Base-by-base conservation (phyloP, 202 grass and related monocot species). In the Musa balbisiana region DNA sequence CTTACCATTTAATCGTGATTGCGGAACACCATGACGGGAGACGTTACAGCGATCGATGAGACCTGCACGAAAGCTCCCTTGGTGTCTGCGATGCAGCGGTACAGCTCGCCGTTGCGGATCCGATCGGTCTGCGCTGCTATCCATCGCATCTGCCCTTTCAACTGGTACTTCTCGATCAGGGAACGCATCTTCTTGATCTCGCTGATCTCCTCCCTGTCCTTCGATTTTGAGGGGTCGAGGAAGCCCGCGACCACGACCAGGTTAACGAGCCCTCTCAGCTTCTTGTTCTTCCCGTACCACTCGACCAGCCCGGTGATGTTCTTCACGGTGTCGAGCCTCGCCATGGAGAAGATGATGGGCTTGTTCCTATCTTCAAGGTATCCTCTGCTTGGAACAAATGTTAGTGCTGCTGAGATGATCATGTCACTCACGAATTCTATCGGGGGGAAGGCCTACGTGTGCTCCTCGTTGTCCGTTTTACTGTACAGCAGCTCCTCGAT, bases 11-110 rank as follows among this genome's bases (percentile, higher is more conserved):
- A 33, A 33, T 33, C 29, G 29, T 33, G 29, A 33, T 33, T 33
- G 3, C 29, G 29, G 29, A 13, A 10, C 29, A 11, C 62, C 9
- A 25, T 13, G 10, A 13, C 2, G 19, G 19, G 5, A 43, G 53
- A 49, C 21, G 19, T 29, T 50, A 3, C 13, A 27, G 14, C 51
- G 22, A 55, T 16, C 73, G 26, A 53, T 3, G 9, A 62, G 3
- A 91, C 90, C 93, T 97, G 90, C 86, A 95, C 82, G 83, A 99
- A 99, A 25, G 95, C 95, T 73, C 95, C 95, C 82, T 80, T 94
- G 52, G 87, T 85, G 69, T 99, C 95, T 3, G 95, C 95, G 70
- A 99, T 90, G 82, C 84, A 88, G 70, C 95, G 91, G 83, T 99
- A 99, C 23, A 99, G 82, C 87, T 99, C 95, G 5, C 91, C 87